Evolutionary conservation across 306 rosid species (phyloP).

Genomic region (Quercus alba): DNA sequence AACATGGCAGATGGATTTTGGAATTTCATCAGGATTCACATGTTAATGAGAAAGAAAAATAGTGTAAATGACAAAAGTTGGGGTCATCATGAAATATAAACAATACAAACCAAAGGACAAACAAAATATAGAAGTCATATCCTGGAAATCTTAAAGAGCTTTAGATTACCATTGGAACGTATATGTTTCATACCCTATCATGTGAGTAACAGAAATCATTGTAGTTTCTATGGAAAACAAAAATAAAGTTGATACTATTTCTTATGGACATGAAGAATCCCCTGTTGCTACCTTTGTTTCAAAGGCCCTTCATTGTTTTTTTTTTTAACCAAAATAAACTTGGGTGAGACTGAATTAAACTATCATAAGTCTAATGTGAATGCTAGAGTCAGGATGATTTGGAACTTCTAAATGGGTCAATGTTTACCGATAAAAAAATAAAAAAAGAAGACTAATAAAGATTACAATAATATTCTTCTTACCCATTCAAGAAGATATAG

Average conservation of each 20-base stretch:
- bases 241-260: not conserved
- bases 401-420: not conserved
- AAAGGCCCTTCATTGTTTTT: not conserved
- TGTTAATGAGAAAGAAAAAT: too few species aligned
- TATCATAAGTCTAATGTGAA: not conserved
- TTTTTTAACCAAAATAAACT: not conserved
- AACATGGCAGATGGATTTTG: too few species aligned
- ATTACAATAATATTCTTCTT: conserved; percentile 12
- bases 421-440: not conserved
- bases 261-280: not conserved
- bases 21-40: too few species aligned
- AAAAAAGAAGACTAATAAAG: not conserved
- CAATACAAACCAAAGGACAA: not conserved
- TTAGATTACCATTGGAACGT: not conserved
- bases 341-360: not conserved
- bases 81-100: not conserved
- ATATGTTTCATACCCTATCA: not conserved
- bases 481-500: conserved; percentile 83
- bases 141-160: not conserved
- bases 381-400: not conserved
- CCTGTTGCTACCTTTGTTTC: not conserved
- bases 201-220: not conserved
- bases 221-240: not conserved
- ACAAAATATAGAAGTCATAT: not conserved
- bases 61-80: too few species aligned